A percentile compares a stretch with the other conserved stretches of the same genome.
Evolutionary conservation across 768 basidiomycete genomes (phyloP).

Genomic region (Termitomyces sp.): DNA sequence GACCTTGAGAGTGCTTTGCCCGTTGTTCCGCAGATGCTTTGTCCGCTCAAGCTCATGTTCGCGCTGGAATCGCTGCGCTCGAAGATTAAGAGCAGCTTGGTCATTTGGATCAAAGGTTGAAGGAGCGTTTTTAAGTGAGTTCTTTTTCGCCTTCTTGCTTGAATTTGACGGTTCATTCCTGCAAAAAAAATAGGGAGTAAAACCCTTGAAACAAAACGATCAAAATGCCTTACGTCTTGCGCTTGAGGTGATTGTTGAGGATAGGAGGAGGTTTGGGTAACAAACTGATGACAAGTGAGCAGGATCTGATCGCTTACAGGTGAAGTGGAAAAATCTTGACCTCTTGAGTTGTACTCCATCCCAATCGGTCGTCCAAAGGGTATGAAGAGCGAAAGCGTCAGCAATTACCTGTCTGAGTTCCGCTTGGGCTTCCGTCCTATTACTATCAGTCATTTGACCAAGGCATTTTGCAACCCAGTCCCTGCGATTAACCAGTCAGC

Average conservation of each 20-base stretch:
- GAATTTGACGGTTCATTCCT: conserved; percentile 37
- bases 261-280: conserved; percentile 56
- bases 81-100: conserved; percentile 63
- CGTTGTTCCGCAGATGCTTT: conserved; percentile 45
- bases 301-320: conserved; percentile 1
- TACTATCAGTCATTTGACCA: conserved; percentile 85
- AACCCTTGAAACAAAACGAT: neutral
- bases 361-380: conserved; percentile 96
- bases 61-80: conserved; percentile 87
- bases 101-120: conserved; percentile 56
- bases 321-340: conserved; percentile 38
- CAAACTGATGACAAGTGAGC: conserved; percentile 28
- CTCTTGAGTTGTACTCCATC: conserved; percentile 80
- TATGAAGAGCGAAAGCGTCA: conserved; percentile 81
- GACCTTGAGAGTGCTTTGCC: conserved; percentile 38
- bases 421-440: conserved; percentile 83
- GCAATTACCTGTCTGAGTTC: conserved; percentile 97
- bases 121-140: conserved; percentile 6
- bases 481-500: conserved; percentile 40
- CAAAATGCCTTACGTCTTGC: conserved; percentile 52
- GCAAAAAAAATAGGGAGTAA: conserved; percentile 1
- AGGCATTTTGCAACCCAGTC: conserved; percentile 95
- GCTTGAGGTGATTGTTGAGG: conserved; percentile 48
- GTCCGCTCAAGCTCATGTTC: conserved; percentile 82
- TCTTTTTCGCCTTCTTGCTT: conserved; percentile 43